Evolutionary conservation across 371 early-diverging fungal species (phyloP).

Genomic region (Haplosporangium sp.): DNA sequence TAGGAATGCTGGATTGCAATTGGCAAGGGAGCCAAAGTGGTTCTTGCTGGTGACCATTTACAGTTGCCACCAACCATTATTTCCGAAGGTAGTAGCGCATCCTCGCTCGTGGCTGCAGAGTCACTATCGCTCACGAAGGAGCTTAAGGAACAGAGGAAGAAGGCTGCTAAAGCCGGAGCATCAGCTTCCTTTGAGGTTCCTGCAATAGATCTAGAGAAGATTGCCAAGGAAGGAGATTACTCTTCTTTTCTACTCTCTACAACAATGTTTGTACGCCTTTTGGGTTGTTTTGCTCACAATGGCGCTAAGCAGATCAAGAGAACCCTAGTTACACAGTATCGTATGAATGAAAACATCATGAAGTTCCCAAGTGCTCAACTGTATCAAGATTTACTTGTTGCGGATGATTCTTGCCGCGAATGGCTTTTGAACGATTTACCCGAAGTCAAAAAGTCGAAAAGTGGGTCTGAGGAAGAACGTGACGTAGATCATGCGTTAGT

Average conservation of each 20-base stretch:
- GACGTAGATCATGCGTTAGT: conserved; percentile 74
- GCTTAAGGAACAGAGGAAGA: conserved; percentile 37
- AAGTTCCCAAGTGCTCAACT: conserved; percentile 75
- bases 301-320: conserved; percentile 61
- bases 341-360: conserved; percentile 91
- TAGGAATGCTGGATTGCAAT: conserved; percentile 94
- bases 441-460: conserved; percentile 57
- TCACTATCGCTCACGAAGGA: conserved; percentile 24
- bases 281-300: conserved; percentile 44
- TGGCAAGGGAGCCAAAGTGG: conserved; percentile 79
- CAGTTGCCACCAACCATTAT: conserved; percentile 92
- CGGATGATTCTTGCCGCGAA: conserved; percentile 73
- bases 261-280: conserved; percentile 43
- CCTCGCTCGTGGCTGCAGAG: conserved; percentile 21
- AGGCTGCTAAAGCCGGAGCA: conserved; percentile 26
- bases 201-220: conserved; percentile 54
- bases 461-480: conserved; percentile 52
- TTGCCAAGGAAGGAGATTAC: conserved; percentile 61
- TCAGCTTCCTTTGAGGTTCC: conserved; percentile 47
- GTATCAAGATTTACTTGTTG: conserved; percentile 73
- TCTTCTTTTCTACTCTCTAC: conserved; percentile 49
- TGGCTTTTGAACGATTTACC: conserved; percentile 77
- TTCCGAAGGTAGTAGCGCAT: conserved; percentile 56
- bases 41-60: conserved; percentile 95
- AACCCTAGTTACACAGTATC: conserved; percentile 87